A percentile compares a stretch with the other conserved stretches of the same genome.
These are phyloP conservation scores for Magnolia officinalis DNA, from an alignment of 164 flowering plant genomes.

Conservation along the genomic window DNA sequence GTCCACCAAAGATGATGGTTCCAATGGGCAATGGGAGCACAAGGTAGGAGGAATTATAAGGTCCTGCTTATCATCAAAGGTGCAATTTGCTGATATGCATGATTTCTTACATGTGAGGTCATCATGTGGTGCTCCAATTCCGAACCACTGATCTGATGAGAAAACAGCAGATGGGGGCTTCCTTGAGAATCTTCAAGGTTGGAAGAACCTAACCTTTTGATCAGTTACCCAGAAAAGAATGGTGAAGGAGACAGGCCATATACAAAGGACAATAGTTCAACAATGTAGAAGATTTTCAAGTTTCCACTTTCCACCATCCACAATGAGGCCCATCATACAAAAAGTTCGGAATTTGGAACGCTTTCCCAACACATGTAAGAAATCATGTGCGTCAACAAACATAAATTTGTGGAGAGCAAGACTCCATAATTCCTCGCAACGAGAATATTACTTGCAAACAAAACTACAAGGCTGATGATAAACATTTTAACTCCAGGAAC, in stretches of 20 bases:
- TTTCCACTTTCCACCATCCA: too few relatives aligned
- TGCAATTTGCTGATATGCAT: neutral
- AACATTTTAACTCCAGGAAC: too few relatives aligned
- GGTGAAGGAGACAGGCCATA: neutral
- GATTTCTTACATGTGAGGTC: neutral
- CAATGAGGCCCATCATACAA: too few relatives aligned
- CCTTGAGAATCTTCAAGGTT: neutral
- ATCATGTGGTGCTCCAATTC: neutral
- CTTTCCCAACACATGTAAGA: too few relatives aligned
- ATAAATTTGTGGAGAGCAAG: too few relatives aligned
- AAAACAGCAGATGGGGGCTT: neutral
- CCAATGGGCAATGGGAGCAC: neutral
- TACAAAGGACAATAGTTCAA: too few relatives aligned
- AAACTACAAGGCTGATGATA: too few relatives aligned
- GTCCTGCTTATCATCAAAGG: neutral
- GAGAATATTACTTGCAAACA: too few relatives aligned
- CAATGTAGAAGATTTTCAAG: too few relatives aligned
- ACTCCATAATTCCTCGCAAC: too few relatives aligned
- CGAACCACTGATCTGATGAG: neutral
- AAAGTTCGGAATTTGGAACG: too few relatives aligned
- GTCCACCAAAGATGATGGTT: neutral
- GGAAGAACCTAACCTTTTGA: neutral
- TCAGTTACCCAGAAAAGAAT: neutral
- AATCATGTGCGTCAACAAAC: too few relatives aligned
- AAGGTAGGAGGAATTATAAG: neutral